These are phyloP conservation scores for Colletotrichum sp. DNA, from an alignment of 2,329 filamentous ascomycete genomes.

Conservation along the genomic window DNA sequence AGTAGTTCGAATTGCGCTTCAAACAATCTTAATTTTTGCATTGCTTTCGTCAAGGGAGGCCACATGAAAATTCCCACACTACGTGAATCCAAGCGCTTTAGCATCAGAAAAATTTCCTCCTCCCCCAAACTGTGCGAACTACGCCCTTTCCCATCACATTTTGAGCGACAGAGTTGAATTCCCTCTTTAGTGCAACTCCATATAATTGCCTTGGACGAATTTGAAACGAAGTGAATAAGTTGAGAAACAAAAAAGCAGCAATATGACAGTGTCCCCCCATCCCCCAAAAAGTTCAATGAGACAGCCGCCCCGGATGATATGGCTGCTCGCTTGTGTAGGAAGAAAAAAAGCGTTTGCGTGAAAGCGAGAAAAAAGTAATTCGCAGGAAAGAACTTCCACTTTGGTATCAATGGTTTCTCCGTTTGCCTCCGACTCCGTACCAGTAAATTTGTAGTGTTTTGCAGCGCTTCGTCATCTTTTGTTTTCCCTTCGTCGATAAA, in stretches of 20 bases:
- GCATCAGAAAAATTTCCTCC: not conserved
- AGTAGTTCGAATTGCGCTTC: not conserved
- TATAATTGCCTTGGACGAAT: not conserved
- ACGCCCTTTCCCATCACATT: not conserved
- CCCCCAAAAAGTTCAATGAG: not conserved
- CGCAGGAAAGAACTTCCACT: constrained; percentile 10
- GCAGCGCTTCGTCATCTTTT: not conserved
- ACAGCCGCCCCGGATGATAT: not conserved
- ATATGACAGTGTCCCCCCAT: not conserved
- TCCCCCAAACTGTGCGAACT: not conserved
- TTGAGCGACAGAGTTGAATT: not conserved
- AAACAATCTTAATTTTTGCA: not conserved
- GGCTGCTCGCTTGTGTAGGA: not conserved
- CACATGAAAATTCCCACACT: not conserved
- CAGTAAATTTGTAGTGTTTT: not conserved
- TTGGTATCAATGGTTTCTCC: constrained; percentile 22
- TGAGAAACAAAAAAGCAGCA: not conserved
- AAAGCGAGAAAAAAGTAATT: not conserved
- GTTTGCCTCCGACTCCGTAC: constrained; percentile 21
- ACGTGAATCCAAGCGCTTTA: not conserved
- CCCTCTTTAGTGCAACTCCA: constrained; percentile 4
- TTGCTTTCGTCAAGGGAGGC: not conserved
- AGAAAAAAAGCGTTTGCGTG: not conserved
- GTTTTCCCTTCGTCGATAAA: not conserved
- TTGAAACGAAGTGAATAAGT: not conserved